Evolutionary conservation across 1,139 yeast genomes (phyloP), one percentile per base, ranked within the genome.

Genomic region (Protomyces macrosporus): DNA sequence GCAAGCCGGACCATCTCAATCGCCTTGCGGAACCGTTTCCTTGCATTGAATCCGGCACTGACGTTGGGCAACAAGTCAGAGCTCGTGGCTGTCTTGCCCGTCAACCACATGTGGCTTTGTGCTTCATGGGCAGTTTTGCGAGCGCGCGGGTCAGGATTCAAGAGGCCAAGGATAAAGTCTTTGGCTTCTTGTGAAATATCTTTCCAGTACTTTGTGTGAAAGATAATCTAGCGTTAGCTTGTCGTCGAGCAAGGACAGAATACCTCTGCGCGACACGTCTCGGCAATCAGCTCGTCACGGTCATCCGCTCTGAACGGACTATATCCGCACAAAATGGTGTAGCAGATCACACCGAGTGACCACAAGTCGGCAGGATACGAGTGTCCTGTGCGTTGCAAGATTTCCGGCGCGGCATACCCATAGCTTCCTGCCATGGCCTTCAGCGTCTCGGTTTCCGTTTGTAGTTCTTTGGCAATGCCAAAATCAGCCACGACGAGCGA

Each of bases 361-460:
- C 97, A 90, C 54, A 90, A 81, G 73, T 90, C 97, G 74, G 96
- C 90, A 1, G 96, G 91, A 72, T 87, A 89, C 53, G 96, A 95
- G 75, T 90, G 96, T 6, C 96, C 96, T 50, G 79, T 76, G 4
- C 88, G 86, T 57, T 82, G 75, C 45, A 90, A 78, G 3, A 90
- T 93, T 73, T 90, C 97, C 0, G 97, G 97, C 0, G 97, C 97
- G 4, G 96, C 96, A 73, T 90, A 90, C 1, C 97, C 97, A 75
- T 90, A 84, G 0, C 95, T 87, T 0, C 97, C 97, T 0, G 97
- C 97, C 56, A 88, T 85, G 35, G 87, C 80, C n/a, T 55, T 55
- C 35, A 58, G 37, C 6, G 56, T 58, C 33, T 58, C 62, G 45
- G 10, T 48, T 10, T 52, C 56, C 35, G 84, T 86, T 66, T 91